These are phyloP conservation scores for Tetracladium maxilliforme DNA, from an alignment of 2,329 filamentous ascomycete genomes.

Conservation along the genomic window DNA sequence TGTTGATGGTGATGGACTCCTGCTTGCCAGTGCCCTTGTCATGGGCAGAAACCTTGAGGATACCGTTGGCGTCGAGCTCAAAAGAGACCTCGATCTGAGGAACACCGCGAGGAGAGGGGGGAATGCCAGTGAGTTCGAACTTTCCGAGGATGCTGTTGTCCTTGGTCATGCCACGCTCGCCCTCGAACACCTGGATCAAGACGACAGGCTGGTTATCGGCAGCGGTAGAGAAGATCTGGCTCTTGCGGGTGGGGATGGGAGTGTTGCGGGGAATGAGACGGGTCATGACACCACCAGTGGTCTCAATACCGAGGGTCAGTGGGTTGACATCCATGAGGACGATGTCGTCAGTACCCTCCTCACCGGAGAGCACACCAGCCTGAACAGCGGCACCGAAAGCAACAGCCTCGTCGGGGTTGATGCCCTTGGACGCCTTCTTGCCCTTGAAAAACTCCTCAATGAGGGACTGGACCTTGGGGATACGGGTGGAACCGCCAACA, in stretches of 20 bases:
- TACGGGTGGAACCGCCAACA: slow-evolving; percentile 97
- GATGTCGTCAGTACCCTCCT: slow-evolving; percentile 64
- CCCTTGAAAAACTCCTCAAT: slow-evolving; percentile 91
- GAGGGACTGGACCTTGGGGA: slow-evolving; percentile 89
- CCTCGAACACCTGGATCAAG: slow-evolving; percentile 89
- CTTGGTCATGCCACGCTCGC: slow-evolving; percentile 87
- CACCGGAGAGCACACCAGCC: slow-evolving; percentile 85
- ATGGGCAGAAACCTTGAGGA: slow-evolving; percentile 86
- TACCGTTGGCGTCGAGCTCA: slow-evolving; percentile 96
- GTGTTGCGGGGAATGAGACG: slow-evolving; percentile 93
- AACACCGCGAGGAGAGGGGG: slow-evolving; percentile 86
- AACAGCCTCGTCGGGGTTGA: slow-evolving; percentile 98
- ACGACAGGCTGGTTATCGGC: slow-evolving; percentile 95
- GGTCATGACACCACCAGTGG: slow-evolving; percentile 94
- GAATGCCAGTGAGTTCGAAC: slow-evolving; percentile 94
- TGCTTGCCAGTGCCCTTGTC: slow-evolving; percentile 98
- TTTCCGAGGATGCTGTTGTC: slow-evolving; percentile 96
- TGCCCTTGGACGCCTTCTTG: slow-evolving; percentile 98
- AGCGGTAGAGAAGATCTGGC: slow-evolving; percentile 93
- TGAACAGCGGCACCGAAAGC: slow-evolving; percentile 96
- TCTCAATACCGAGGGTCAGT: slow-evolving; percentile 92
- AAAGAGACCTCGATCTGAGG: slow-evolving; percentile 98
- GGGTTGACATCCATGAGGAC: slow-evolving; percentile 98
- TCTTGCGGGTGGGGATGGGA: slow-evolving; percentile 89
- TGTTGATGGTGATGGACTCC: slow-evolving; percentile 97